Evolutionary conservation across 495 filamentous ascomycete species (phyloP).

Genomic region (Daldinia loculata): DNA sequence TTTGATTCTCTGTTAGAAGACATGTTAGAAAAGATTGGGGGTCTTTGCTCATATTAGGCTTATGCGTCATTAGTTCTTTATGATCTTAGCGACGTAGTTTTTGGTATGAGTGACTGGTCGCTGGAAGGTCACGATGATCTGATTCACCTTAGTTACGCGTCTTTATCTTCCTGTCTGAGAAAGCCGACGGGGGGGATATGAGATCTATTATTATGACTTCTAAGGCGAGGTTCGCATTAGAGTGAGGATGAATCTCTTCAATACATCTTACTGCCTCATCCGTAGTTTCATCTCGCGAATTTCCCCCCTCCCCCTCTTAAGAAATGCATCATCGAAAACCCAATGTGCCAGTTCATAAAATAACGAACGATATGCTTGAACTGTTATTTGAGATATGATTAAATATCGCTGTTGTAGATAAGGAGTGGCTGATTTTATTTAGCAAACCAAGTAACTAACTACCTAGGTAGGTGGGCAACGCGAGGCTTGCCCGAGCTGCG

Average conservation of each 20-base stretch:
- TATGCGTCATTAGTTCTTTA: neutral
- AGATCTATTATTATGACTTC: neutral
- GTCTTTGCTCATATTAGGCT: neutral
- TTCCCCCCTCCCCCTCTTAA: neutral
- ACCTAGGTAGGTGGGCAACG: neutral
- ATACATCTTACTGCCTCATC: neutral
- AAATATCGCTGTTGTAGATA: neutral
- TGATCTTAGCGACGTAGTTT: conserved; percentile 1
- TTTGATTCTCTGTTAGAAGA: neutral
- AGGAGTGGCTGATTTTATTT: conserved; percentile 21
- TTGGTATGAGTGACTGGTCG: conserved; percentile 3
- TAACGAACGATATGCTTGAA: neutral
- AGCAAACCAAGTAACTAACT: conserved; percentile 1
- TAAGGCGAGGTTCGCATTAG: neutral
- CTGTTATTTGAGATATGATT: conserved; percentile 5
- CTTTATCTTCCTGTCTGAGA: neutral
- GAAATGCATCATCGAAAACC: neutral
- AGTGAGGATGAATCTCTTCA: neutral
- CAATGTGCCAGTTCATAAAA: neutral
- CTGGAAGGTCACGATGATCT: neutral
- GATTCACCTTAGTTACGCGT: neutral
- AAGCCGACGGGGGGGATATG: neutral
- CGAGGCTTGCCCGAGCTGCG: conserved; percentile 29
- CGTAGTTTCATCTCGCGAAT: neutral
- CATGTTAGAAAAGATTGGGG: no score